A percentile compares a stretch with the other conserved stretches of the same genome.
Evolutionary conservation across 2,329 filamentous ascomycete genomes (phyloP).

Genomic region (Lachnellula occidentalis): DNA sequence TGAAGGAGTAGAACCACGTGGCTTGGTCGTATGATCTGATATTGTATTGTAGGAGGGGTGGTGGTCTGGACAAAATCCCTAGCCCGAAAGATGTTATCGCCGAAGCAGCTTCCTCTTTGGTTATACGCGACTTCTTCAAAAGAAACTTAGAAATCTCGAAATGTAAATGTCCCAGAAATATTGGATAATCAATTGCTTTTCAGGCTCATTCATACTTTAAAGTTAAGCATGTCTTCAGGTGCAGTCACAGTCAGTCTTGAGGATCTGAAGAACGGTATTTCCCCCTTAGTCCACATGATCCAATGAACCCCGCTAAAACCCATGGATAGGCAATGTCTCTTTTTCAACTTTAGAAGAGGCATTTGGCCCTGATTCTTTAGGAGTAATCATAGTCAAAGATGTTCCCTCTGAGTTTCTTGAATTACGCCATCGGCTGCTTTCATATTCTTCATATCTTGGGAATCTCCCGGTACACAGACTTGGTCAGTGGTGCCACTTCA

Average conservation of each 20-base stretch:
- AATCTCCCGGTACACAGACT: constrained; percentile 69
- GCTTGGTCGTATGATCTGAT: neutral
- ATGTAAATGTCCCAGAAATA: neutral
- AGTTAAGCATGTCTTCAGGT: constrained; percentile 19
- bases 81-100: neutral
- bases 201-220: neutral
- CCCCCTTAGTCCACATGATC: neutral
- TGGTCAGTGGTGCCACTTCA: constrained; percentile 41
- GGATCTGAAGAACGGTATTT: constrained; percentile 52
- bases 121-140: neutral
- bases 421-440: constrained; percentile 71
- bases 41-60: neutral
- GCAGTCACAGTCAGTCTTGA: constrained; percentile 51
- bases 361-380: constrained; percentile 84
- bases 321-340: constrained; percentile 53
- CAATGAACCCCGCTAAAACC: constrained; percentile 10
- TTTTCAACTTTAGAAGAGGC: constrained; percentile 68
- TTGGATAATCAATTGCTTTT: too few species aligned
- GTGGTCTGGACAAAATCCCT: neutral
- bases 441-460: constrained; percentile 83
- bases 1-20: constrained; percentile 14
- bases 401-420: constrained; percentile 65
- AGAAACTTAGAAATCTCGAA: neutral
- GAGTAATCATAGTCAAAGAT: constrained; percentile 89
- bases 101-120: neutral